A percentile compares a stretch with the other conserved stretches of the same genome.
Conservation (phyloP, 2,329 filamentous ascomycete genomes). For the Ophiostoma pallidulum region DNA sequence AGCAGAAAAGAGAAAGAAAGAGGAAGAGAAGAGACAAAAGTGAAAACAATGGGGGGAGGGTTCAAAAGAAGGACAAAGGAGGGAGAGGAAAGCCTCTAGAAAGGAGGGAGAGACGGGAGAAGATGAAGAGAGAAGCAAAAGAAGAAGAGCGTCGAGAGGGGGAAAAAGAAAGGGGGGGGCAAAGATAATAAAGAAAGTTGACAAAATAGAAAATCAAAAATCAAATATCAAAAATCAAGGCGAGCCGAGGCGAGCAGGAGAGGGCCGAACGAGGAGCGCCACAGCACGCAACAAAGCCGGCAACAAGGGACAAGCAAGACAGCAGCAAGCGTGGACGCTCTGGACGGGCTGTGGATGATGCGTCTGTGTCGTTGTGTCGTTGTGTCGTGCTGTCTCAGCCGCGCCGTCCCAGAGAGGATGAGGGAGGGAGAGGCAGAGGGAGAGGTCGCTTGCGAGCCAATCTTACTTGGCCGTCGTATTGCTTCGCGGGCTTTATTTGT, state of each 20-base stretch:
- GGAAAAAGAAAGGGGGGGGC: background rate
- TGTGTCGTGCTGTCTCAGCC: too few species aligned
- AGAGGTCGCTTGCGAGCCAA: too few species aligned
- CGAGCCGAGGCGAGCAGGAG: background rate
- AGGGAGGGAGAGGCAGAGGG: too few species aligned
- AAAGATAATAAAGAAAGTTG: conserved; percentile 11
- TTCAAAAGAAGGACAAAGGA: conserved; percentile 8
- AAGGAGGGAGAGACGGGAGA: background rate
- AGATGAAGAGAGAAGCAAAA: background rate
- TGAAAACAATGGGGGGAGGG: conserved; percentile 5
- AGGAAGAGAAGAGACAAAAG: background rate
- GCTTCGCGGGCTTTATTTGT: too few species aligned
- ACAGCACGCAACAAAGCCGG: conserved; percentile 1
- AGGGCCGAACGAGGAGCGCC: background rate
- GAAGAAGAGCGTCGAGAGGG: background rate
- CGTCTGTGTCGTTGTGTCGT: too few species aligned
- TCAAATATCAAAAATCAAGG: background rate
- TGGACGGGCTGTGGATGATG: too few species aligned
- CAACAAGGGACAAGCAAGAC: too few species aligned
- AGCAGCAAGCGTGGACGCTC: too few species aligned
- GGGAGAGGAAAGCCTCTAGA: background rate
- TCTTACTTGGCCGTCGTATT: too few species aligned
- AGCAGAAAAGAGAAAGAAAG: background rate
- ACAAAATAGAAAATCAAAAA: conserved; percentile 2
- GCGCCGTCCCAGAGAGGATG: too few species aligned